phyloP scores from a whole-genome alignment of 2,329 filamentous ascomycete species.

The Xylaria sp. region DNA sequence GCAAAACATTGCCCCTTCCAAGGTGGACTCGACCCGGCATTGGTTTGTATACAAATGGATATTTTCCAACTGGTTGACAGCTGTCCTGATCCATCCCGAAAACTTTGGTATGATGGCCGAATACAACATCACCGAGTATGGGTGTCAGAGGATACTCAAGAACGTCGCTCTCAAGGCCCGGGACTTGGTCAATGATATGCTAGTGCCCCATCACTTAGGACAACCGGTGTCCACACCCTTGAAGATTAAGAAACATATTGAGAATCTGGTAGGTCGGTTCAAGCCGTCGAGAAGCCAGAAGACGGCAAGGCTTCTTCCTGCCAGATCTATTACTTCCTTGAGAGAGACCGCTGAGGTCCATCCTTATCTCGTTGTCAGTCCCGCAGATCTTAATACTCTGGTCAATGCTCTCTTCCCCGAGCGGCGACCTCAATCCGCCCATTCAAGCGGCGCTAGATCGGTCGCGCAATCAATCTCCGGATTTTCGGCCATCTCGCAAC shows the following conservation, averaged over 20 bases:
- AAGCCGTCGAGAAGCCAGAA: slow-evolving; percentile 62
- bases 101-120: slow-evolving; percentile 82
- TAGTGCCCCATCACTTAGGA: slow-evolving; percentile 61
- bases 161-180: slow-evolving; percentile 85
- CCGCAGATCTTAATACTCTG: slow-evolving; percentile 81
- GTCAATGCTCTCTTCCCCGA: slow-evolving; percentile 88
- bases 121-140: slow-evolving; percentile 92
- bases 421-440: slow-evolving; percentile 70
- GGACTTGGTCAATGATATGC: slow-evolving; percentile 81
- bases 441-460: slow-evolving; percentile 71
- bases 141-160: slow-evolving; percentile 81
- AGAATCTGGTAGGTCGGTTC: slow-evolving; percentile 76
- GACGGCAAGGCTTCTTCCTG: slow-evolving; percentile 72
- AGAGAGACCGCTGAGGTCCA: slow-evolving; percentile 82
- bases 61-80: slow-evolving; percentile 86
- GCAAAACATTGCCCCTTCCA: slow-evolving; percentile 65
- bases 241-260: slow-evolving; percentile 74
- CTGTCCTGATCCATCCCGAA: slow-evolving; percentile 89
- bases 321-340: slow-evolving; percentile 76
- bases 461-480: slow-evolving; percentile 75
- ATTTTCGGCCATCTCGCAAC: slow-evolving; percentile 75
- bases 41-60: slow-evolving; percentile 94
- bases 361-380: slow-evolving; percentile 82
- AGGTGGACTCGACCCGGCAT: slow-evolving; percentile 78
- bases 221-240: slow-evolving; percentile 72